Evolutionary conservation across 2,329 filamentous ascomycete genomes (phyloP).

Genomic region (Nothopassalora personata): DNA sequence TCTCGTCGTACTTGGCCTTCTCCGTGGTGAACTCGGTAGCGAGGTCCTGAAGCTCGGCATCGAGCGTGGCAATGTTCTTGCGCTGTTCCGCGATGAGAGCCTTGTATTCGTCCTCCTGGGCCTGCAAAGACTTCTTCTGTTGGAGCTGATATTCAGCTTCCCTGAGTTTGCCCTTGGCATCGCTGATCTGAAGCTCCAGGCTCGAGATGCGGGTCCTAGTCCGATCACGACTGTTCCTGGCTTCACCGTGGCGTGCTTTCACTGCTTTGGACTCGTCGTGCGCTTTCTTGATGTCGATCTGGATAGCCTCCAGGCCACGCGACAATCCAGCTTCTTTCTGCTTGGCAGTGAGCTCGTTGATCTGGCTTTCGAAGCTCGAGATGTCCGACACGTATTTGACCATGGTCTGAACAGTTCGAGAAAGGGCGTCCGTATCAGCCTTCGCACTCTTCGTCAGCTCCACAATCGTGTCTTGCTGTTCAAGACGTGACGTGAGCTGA

Average conservation of each 20-base stretch:
- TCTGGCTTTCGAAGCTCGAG: slow-evolving; percentile 63
- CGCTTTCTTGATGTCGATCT: slow-evolving; percentile 64
- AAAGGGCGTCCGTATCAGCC: slow-evolving; percentile 68
- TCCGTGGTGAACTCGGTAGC: slow-evolving; percentile 71
- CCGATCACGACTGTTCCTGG: slow-evolving; percentile 66
- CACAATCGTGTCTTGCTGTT: slow-evolving; percentile 63
- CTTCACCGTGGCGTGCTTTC: slow-evolving; percentile 60
- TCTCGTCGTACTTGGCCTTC: slow-evolving; percentile 70
- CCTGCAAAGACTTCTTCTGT: slow-evolving; percentile 66
- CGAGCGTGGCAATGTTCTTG: slow-evolving; percentile 62
- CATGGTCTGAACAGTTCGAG: slow-evolving; percentile 72
- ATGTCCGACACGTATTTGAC: slow-evolving; percentile 67
- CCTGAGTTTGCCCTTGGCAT: slow-evolving; percentile 67
- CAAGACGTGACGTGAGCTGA: slow-evolving; percentile 39
- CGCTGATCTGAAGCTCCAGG: slow-evolving; percentile 68
- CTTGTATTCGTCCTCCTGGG: slow-evolving; percentile 68
- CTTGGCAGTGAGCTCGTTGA: slow-evolving; percentile 68
- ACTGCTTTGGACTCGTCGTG: slow-evolving; percentile 62
- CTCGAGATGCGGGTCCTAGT: slow-evolving; percentile 59
- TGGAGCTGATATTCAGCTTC: slow-evolving; percentile 69
- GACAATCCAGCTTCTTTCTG: slow-evolving; percentile 62
- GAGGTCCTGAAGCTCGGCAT: slow-evolving; percentile 68
- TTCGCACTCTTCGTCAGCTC: slow-evolving; percentile 58
- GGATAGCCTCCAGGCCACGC: slow-evolving; percentile 76
- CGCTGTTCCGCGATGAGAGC: slow-evolving; percentile 63